Evolutionary conservation across 179 eudicot genomes (phyloP).

Genomic region (Camellia oleifera): DNA sequence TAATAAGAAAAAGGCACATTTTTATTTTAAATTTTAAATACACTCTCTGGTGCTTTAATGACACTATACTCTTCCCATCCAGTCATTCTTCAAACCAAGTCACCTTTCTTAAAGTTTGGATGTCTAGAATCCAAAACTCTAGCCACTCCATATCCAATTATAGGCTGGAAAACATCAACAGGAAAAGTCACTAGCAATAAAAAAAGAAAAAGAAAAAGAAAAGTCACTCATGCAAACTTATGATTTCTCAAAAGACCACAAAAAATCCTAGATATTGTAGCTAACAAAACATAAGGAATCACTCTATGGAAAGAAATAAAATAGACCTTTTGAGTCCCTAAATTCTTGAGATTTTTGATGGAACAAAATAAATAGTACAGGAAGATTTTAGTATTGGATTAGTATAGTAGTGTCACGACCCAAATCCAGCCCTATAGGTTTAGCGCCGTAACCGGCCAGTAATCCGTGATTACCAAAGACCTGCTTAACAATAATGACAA

Average conservation of each 20-base stretch:
- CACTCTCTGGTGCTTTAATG: slow-evolving; percentile 19
- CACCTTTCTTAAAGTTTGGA: slow-evolving; percentile 45
- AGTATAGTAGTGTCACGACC: too few relatives aligned
- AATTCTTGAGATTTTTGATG: too few relatives aligned
- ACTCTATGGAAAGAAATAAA: too few relatives aligned
- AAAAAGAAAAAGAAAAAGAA: too few relatives aligned
- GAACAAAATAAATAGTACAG: too few relatives aligned
- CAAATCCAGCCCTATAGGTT: too few relatives aligned
- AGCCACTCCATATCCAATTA: slow-evolving; percentile 54
- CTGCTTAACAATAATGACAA: too few relatives aligned
- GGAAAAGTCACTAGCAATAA: not conserved
- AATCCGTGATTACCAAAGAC: too few relatives aligned
- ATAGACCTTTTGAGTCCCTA: too few relatives aligned
- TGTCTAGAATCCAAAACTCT: slow-evolving; percentile 53
- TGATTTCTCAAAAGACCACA: not conserved
- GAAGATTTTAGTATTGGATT: too few relatives aligned
- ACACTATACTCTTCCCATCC: slow-evolving; percentile 68
- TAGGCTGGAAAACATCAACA: slow-evolving; percentile 32
- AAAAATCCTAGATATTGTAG: not conserved
- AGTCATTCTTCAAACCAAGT: slow-evolving; percentile 50
- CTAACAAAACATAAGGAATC: too few relatives aligned
- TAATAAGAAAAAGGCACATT: slow-evolving; percentile 48
- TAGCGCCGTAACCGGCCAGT: too few relatives aligned
- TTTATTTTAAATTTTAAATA: slow-evolving; percentile 41
- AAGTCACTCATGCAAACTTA: not conserved